These are phyloP conservation scores for Allodekkera sacchari DNA, from an alignment of 805 yeast genomes.

Conservation along the genomic window DNA sequence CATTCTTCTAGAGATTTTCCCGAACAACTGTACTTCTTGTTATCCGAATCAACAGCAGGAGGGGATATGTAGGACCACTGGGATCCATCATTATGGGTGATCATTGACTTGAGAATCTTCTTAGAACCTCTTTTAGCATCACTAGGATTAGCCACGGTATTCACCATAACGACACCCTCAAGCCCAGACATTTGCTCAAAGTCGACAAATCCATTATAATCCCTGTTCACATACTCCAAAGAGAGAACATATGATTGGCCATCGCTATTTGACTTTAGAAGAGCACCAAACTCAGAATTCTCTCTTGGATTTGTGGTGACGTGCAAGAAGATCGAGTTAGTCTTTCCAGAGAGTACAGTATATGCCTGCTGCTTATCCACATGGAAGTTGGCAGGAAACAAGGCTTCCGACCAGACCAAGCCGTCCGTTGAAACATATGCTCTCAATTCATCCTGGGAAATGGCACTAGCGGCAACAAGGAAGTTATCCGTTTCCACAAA, in stretches of 20 bases:
- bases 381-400: constrained; percentile 58
- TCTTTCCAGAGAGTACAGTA: constrained; percentile 63
- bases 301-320: constrained; percentile 52
- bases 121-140: constrained; percentile 34
- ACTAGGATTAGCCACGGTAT: constrained; percentile 50
- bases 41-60: constrained; percentile 35
- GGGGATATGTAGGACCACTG: constrained; percentile 42
- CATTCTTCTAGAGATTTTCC: constrained; percentile 31
- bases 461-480: constrained; percentile 58
- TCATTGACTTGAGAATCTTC: constrained; percentile 42
- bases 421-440: constrained; percentile 76
- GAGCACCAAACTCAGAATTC: constrained; percentile 61
- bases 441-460: constrained; percentile 40
- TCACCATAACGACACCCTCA: constrained; percentile 79
- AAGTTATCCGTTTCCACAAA: constrained; percentile 62
- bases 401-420: constrained; percentile 58
- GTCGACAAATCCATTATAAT: constrained; percentile 68
- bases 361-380: constrained; percentile 58
- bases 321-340: constrained; percentile 68
- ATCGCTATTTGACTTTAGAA: constrained; percentile 77
- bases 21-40: constrained; percentile 17
- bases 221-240: constrained; percentile 64
- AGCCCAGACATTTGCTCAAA: constrained; percentile 73
- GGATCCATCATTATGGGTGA: constrained; percentile 45
- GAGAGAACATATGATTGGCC: constrained; percentile 76